Base-by-base conservation (phyloP, 1,139 yeast species). In the Dujonia santamariae region DNA sequence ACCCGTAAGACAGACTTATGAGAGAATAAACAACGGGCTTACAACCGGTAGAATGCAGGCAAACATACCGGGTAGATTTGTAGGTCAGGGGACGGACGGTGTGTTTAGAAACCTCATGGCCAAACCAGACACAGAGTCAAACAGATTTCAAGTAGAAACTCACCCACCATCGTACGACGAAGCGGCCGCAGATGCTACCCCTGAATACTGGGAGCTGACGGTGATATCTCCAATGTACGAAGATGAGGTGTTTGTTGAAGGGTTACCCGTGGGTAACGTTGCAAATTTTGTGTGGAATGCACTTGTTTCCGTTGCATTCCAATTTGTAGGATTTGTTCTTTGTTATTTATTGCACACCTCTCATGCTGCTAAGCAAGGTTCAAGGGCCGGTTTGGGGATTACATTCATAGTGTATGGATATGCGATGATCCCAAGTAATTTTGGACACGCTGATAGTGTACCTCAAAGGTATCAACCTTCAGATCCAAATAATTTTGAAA, bases 341-440 rank as follows among this genome's bases (percentile, higher is more conserved):
- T 90, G 98, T 17, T 92, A 90, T 56, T 65, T 92, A 32, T 66
- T 94, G 37, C 98, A 92, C 60, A 90, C 98, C 1, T 86, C 97
- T 2, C 98, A 92, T 54, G 97, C 97, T 5, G 96, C 97, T 4
- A 87, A 87, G 53, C 92, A 90, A 49, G 99, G 99, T 6, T 83
- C 97, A 2, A 70, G 96, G 40, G 85, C 92, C 11, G 99, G 99
- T 0, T 65, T 92, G 37, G 98, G 98, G 2, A 58, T 86, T 37
- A 88, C 96, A 0, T 75, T 94, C 46, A 67, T 90, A 31, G 77
- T 84, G 43, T 80, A 81, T 47, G 96, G 96, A 2, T 81, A 77
- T 54, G 72, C 75, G 35, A 70, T 87, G 62, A 67, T 82, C 23
- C 95, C 96, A 1, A 64, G 74, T 23, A 69, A 71, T 45, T 66